Conservation (phyloP, 768 basidiomycete genomes). For the Phylloporus sp. region DNA sequence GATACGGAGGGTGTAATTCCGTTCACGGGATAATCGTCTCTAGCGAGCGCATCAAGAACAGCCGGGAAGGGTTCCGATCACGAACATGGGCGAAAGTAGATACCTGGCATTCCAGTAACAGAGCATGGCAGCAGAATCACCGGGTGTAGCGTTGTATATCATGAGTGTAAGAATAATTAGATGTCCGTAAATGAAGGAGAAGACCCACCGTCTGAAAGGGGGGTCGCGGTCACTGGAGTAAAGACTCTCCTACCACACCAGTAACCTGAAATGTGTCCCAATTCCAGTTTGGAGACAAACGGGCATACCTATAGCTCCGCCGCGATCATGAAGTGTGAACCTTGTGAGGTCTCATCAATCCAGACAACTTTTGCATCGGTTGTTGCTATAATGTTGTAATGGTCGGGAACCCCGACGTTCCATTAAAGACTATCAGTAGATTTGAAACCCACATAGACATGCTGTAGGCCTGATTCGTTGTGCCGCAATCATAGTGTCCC, state of each 20-base stretch:
- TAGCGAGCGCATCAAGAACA: slow-evolving; percentile 70
- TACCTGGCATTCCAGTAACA: slow-evolving; percentile 74
- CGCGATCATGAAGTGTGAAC: slow-evolving; percentile 28
- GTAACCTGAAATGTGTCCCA: slow-evolving; percentile 51
- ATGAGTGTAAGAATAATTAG: neutral
- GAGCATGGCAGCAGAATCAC: slow-evolving; percentile 40
- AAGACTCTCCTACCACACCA: slow-evolving; percentile 42
- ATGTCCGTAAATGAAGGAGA: slow-evolving; percentile 58
- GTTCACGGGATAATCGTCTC: slow-evolving; percentile 66
- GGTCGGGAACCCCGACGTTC: slow-evolving; percentile 13
- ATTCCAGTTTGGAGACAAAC: slow-evolving; percentile 34
- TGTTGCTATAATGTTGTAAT: slow-evolving; percentile 8
- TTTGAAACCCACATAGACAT: slow-evolving; percentile 14
- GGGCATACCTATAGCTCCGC: slow-evolving; percentile 29
- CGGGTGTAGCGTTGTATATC: slow-evolving; percentile 19
- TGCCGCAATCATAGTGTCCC: slow-evolving; percentile 39
- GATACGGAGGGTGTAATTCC: slow-evolving; percentile 59
- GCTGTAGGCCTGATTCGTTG: slow-evolving; percentile 31
- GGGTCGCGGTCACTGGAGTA: slow-evolving; percentile 29
- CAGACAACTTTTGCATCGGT: slow-evolving; percentile 24
- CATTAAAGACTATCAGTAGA: slow-evolving; percentile 3
- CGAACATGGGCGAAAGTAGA: slow-evolving; percentile 42
- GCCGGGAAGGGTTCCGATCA: slow-evolving; percentile 59
- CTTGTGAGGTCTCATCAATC: slow-evolving; percentile 33
- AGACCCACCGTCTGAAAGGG: slow-evolving; percentile 49